Base-by-base conservation (phyloP, 1,284 basidiomycete genomes). In the Microbotryum silenes-acaulis region DNA sequence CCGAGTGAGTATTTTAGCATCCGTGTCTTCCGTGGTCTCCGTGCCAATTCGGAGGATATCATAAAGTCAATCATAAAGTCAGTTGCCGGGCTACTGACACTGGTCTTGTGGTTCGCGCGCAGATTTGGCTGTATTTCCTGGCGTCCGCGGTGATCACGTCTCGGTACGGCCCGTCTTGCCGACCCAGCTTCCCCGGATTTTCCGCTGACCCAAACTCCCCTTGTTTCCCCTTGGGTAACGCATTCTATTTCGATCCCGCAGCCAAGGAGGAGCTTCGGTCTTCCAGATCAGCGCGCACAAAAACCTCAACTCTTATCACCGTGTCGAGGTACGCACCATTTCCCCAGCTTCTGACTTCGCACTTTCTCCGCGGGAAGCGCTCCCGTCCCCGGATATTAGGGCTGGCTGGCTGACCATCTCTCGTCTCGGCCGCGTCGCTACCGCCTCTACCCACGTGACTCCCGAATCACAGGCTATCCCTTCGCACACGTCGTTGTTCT, bases 221-320 rank as follows among this genome's bases (percentile, higher is more conserved):
- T 21, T 67, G 68, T 37, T 57, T 70, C 60, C 71, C 59, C 21
- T 16, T 7, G 53, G 25, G 5, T 12, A 20, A 20, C 20, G 21
- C 27, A 25, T 21, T 14, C 23, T 25, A 33, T 49, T 27, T 48
- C 55, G 55, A n/a, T 58, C 20, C 14, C 63, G 72, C 64, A 84
- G 90, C 51, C 88, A 96, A 80, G 92, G 92, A 44, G 81, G 85
- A 27, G 84, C 86, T 10, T 89, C 89, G 0, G 86, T 94, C 51
- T 96, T 93, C 87, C 92, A 97, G 79, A 85, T 98, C 73, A 96
- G 91, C 3, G 78, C 93, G 68, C 91, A 97, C 81, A 97, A 98
- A 80, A 97, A 97, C 81, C 77, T 71, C n/a, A 64, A 64, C 60
- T 20, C 33, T 31, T 69, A 63, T 61, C 65, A 63, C 57, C 65